Conservation (phyloP, 2,329 filamentous ascomycete genomes). For the Decorospora gaudefroyi region DNA sequence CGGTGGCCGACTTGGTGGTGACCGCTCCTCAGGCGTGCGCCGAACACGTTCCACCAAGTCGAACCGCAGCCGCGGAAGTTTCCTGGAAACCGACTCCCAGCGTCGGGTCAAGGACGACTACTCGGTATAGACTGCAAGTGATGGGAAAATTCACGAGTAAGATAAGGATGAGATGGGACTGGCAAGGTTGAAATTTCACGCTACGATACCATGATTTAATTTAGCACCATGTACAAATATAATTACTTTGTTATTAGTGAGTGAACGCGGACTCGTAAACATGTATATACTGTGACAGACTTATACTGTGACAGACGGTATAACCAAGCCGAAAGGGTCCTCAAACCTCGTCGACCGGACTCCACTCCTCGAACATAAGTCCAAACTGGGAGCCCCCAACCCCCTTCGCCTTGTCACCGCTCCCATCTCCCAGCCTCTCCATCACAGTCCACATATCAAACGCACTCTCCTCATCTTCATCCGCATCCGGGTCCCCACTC, state of each 20-base stretch:
- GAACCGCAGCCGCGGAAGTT: conserved; percentile 53
- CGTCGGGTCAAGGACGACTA: conserved; percentile 21
- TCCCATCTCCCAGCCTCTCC: neutral
- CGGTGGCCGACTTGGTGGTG: conserved; percentile 59
- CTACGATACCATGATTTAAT: conserved; percentile 30
- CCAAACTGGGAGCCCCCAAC: conserved; percentile 4
- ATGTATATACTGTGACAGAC: neutral
- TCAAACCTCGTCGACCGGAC: neutral
- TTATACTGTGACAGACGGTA: neutral
- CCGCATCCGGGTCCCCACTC: conserved; percentile 3
- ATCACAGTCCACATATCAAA: conserved; percentile 29
- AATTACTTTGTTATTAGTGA: conserved; percentile 3
- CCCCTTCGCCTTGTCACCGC: neutral
- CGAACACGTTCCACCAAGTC: conserved; percentile 56
- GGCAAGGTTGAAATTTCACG: neutral
- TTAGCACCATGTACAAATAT: conserved; percentile 12
- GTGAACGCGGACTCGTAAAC: conserved; percentile 1
- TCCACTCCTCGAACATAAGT: conserved; percentile 20
- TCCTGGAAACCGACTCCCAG: conserved; percentile 61
- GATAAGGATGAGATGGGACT: neutral
- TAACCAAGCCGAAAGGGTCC: neutral
- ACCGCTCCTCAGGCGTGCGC: conserved; percentile 45
- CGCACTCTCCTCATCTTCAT: conserved; percentile 9
- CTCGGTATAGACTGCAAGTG: conserved; percentile 4
- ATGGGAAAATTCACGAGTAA: neutral